Percentiles rank a stretch among this genome's conserved stretches.
Conservation (phyloP, 2,329 filamentous ascomycete species). For the Aspergillus intermedius region DNA sequence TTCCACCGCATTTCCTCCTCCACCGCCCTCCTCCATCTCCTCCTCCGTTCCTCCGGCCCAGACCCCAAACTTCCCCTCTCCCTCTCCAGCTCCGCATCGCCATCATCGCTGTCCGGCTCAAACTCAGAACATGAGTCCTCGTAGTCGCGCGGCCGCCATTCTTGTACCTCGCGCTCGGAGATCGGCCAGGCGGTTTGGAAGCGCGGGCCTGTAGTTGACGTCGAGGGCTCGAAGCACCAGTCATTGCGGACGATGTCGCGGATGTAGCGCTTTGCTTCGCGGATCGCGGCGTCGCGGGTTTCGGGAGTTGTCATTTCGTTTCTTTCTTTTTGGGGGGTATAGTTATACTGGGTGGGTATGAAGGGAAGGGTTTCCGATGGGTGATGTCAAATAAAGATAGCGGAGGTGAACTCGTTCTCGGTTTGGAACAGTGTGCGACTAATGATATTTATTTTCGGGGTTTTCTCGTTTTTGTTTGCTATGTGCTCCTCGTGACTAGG, state of each 20-base stretch:
- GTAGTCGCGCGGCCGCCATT: conserved; percentile 34
- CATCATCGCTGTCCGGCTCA: conserved; percentile 20
- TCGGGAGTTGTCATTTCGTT: conserved; percentile 17
- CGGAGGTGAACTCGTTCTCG: neutral
- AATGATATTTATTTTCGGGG: too few relatives aligned
- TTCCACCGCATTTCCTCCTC: conserved; percentile 71
- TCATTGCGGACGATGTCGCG: conserved; percentile 37
- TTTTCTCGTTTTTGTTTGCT: too few relatives aligned
- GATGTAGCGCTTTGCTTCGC: conserved; percentile 36
- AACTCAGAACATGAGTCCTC: conserved; percentile 33
- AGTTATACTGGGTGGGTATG: neutral
- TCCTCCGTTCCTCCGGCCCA: conserved; percentile 39
- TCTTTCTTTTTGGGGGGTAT: neutral
- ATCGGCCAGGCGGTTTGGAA: conserved; percentile 14
- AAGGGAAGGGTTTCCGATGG: conserved; percentile 1
- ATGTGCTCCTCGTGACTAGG: neutral
- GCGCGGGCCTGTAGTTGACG: conserved; percentile 12
- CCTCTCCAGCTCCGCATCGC: conserved; percentile 19
- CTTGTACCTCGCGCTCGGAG: conserved; percentile 21
- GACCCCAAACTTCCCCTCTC: conserved; percentile 29
- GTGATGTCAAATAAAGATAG: neutral
- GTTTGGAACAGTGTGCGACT: too few relatives aligned
- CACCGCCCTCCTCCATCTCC: conserved; percentile 51
- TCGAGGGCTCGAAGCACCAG: conserved; percentile 32
- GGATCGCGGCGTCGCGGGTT: conserved; percentile 33